Evolutionary conservation across 345 rosid species (phyloP), one percentile per base, ranked within the genome.

Genomic region (Eucalyptus cloeziana): DNA sequence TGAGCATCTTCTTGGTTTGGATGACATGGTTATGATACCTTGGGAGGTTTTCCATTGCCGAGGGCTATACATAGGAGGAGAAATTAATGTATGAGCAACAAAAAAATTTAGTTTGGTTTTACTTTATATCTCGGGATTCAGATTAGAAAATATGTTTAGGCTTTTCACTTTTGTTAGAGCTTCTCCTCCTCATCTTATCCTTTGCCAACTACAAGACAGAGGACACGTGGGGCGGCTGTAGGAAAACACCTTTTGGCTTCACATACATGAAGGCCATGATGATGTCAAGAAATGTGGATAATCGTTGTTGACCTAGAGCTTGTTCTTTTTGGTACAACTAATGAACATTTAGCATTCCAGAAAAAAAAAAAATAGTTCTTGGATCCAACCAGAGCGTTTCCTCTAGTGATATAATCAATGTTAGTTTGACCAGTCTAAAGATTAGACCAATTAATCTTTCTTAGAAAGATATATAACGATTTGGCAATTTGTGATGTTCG

Each of bases 181-280:
- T 71, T 19, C 8, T 71, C 83, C 2, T 19, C 27, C 83, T 71
- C 83, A 37, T 71, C 83, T 71, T 71, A 11, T 64, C 76, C 76
- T n/a, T 64, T 14, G 83, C 45, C 24, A 37, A 19, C 45, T 37
- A 37, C 43, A 1, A 14, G 24, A 37, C 10, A 71, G 5, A 71
- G 14, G 83, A 13, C 83, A 71, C 83, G 45, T 71, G 83, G 79
- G 83, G 83, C 83, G 83, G 83, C 83, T 71, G 45, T 71, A 71
- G 25, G 83, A 71, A 11, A 71, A 19, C 8, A 37, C 27, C 13
- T 71, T 71, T 76, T 76, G 47, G 83, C 83, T 76, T 37, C 45
- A 37, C 24, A 44, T 21, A 37, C 8, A 19, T 76, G 47, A 76
- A 76, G 21, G 83, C 27, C 14, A 22, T 37, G 7, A 76, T 76